Evolutionary conservation across 2,329 filamentous ascomycete genomes (phyloP).

Genomic region (Verruconis gallopava): DNA sequence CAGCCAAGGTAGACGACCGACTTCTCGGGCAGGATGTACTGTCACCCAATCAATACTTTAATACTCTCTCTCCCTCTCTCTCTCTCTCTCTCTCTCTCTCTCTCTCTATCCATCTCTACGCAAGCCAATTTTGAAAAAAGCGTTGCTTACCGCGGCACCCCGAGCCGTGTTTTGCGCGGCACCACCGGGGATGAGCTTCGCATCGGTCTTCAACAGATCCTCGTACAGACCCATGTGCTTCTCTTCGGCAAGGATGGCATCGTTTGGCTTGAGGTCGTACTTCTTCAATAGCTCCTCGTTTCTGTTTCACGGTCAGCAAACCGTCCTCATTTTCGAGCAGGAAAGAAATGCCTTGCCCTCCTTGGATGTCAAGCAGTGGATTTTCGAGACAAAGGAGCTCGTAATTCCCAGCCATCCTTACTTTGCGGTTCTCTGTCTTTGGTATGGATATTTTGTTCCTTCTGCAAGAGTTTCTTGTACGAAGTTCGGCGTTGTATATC

Average conservation of each 20-base stretch:
- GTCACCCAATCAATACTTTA: too few relatives aligned
- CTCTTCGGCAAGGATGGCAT: slow-evolving; percentile 90
- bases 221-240: slow-evolving; percentile 86
- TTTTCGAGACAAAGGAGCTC: slow-evolving; percentile 92
- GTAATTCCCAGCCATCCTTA: slow-evolving; percentile 37
- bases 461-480: too few relatives aligned
- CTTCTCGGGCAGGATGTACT: slow-evolving; percentile 83
- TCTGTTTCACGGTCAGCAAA: slow-evolving; percentile 31
- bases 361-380: slow-evolving; percentile 95
- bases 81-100: too few relatives aligned
- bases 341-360: slow-evolving; percentile 40
- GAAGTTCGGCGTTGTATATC: too few relatives aligned
- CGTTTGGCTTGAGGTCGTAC: slow-evolving; percentile 89
- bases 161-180: slow-evolving; percentile 96
- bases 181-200: slow-evolving; percentile 89
- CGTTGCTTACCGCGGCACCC: slow-evolving; percentile 57
- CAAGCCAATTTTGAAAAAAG: background rate
- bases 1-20: slow-evolving; percentile 89
- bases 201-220: slow-evolving; percentile 83
- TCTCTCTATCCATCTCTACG: background rate
- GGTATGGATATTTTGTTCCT: too few relatives aligned
- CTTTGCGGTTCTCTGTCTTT: too few relatives aligned
- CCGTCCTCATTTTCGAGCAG: background rate
- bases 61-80: background rate
- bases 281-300: slow-evolving; percentile 77